Conservation (phyloP, 345 rosid species). For the Gossypium sturtianum region DNA sequence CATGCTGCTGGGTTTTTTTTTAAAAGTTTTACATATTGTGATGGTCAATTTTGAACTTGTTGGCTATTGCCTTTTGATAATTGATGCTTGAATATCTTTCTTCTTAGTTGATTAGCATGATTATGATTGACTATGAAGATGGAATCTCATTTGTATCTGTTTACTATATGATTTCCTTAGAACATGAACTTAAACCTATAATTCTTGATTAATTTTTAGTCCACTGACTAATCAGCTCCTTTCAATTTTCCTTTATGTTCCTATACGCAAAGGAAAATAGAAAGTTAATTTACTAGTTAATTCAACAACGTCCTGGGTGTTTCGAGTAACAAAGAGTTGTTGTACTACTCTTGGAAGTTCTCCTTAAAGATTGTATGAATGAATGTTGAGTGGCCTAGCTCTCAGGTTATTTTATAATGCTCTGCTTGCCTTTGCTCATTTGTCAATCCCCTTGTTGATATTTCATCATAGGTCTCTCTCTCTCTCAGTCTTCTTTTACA, state of each 20-base stretch:
- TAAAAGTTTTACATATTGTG: neutral
- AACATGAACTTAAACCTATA: neutral
- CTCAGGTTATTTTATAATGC: neutral
- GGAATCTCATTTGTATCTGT: neutral
- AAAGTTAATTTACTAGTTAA: neutral
- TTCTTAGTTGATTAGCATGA: slow-evolving; percentile 5
- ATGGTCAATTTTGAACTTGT: slow-evolving; percentile 2
- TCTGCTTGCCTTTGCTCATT: neutral
- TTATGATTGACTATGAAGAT: neutral
- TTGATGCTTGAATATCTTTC: neutral
- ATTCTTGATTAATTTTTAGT: neutral
- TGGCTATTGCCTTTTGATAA: neutral
- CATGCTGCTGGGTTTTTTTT: neutral
- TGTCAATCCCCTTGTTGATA: neutral
- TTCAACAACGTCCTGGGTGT: neutral
- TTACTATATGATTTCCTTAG: neutral
- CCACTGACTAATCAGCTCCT: neutral
- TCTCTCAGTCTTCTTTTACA: neutral
- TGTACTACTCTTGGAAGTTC: neutral
- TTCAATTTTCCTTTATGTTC: neutral
- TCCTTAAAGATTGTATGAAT: neutral
- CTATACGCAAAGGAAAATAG: neutral
- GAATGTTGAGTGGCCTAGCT: neutral
- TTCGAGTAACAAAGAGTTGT: neutral
- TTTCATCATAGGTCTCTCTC: neutral